Base-by-base conservation (phyloP, 768 basidiomycete species). In the Boletus rufocinnamomeus region DNA sequence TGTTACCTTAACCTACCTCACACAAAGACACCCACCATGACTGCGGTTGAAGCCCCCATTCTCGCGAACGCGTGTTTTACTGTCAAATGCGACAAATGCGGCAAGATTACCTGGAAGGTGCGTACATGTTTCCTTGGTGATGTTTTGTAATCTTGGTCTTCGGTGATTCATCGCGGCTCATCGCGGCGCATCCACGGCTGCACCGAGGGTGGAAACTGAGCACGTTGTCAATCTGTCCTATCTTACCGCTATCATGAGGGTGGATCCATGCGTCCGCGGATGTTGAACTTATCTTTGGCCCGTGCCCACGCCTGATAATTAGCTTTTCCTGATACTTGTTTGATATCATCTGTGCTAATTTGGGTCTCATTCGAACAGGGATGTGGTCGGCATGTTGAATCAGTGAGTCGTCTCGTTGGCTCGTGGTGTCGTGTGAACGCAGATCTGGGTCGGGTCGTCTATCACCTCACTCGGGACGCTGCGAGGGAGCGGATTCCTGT, bases 41-140 rank as follows among this genome's bases (percentile, higher is more conserved):
- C 62, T 50, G 49, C 51, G 32, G 52, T 56, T 49, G 57, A 66
- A 50, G 37, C 38, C 50, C 49, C 68, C 63, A 63, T 72, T 63
- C 84, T 80, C 55, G 79, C 77, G 61, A 75, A 88, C 67, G 64
- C 72, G 58, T 91, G 89, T 76, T 80, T 72, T 69, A 63, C 72
- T 60, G 84, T 86, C 57, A 77, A 78, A 57, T 91, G 89, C 74
- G 72, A 71, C 52, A 76, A 72, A 58, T 91, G 89, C 71, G 79
- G 80, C 50, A 90, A 89, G 79, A 83, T 75, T 27, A 89, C 85
- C 21, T 91, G 89, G 89, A 77, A 69, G 76, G 89, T 89, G 69
- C 67, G 80, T 72, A 54, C 59, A 48, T 67, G 63, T 66, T 66
- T 50, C 63, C 64, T 68, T 75, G 66, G 59, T 49, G 66, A 70